Evolutionary conservation across 2,329 filamentous ascomycete genomes (phyloP).

Genomic region (Sclerotinia borealis): DNA sequence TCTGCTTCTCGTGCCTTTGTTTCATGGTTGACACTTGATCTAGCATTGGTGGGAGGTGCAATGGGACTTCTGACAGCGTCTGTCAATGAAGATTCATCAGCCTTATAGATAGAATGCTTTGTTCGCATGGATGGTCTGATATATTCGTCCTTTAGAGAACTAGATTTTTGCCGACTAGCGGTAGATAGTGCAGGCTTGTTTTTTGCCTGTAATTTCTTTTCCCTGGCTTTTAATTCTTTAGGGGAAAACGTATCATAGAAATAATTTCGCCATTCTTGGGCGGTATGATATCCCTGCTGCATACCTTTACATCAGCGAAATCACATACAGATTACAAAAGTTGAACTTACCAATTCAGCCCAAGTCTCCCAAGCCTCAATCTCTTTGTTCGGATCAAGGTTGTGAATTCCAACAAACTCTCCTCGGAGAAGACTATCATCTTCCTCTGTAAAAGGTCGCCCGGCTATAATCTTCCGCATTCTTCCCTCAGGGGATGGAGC

Average conservation of each 20-base stretch:
- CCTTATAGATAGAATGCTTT: background rate
- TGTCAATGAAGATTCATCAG: background rate
- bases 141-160: background rate
- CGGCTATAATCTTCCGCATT: conserved; percentile 11
- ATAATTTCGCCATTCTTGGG: conserved; percentile 31
- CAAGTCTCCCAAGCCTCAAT: conserved; percentile 29
- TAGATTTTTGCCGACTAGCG: background rate
- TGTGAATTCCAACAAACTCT: conserved; percentile 21
- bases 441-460: conserved; percentile 21
- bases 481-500: background rate
- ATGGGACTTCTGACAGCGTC: background rate
- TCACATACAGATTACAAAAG: background rate
- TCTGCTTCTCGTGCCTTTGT: background rate
- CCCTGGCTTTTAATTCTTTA: conserved; percentile 4
- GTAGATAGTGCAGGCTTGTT: background rate
- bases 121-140: background rate
- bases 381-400: conserved; percentile 19
- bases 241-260: conserved; percentile 17
- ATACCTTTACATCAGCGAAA: background rate
- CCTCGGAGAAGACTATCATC: conserved; percentile 22
- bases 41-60: background rate
- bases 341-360: conserved; percentile 21
- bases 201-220: background rate
- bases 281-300: conserved; percentile 28
- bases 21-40: background rate